phyloP scores from a whole-genome alignment of 2,329 filamentous ascomycete genomes.

The Colletotrichum liaoningense region DNA sequence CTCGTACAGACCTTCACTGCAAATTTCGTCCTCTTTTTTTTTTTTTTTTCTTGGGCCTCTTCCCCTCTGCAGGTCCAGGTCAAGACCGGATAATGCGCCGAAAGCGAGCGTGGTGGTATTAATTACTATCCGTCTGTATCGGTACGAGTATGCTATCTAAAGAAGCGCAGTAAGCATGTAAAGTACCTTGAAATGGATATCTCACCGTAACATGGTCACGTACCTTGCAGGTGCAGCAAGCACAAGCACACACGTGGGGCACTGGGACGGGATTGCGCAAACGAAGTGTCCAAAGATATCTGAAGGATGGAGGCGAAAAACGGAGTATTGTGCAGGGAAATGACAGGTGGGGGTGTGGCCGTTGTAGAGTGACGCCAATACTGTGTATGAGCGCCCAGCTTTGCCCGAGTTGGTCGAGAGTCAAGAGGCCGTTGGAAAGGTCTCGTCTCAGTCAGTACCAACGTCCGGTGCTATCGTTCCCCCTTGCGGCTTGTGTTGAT shows the following conservation, averaged over 20 bases:
- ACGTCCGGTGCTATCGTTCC: neutral
- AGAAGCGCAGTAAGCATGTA: neutral
- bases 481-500: too few species aligned
- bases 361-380: constrained; percentile 1
- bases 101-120: neutral
- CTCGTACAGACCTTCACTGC: neutral
- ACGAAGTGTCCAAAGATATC: neutral
- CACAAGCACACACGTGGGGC: constrained; percentile 8
- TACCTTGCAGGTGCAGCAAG: neutral
- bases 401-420: neutral
- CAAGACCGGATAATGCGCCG: neutral
- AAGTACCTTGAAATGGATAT: constrained; percentile 3
- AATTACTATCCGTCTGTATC: too few species aligned
- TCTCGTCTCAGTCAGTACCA: neutral
- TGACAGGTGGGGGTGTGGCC: neutral
- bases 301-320: neutral
- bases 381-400: neutral
- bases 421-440: constrained; percentile 5
- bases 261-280: constrained; percentile 28
- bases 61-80: neutral
- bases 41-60: neutral
- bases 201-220: neutral
- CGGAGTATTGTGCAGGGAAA: constrained; percentile 14
- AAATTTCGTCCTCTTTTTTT: neutral
- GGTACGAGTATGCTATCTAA: neutral